Base-by-base conservation (phyloP, 768 basidiomycete species). In the Russula lepida region DNA sequence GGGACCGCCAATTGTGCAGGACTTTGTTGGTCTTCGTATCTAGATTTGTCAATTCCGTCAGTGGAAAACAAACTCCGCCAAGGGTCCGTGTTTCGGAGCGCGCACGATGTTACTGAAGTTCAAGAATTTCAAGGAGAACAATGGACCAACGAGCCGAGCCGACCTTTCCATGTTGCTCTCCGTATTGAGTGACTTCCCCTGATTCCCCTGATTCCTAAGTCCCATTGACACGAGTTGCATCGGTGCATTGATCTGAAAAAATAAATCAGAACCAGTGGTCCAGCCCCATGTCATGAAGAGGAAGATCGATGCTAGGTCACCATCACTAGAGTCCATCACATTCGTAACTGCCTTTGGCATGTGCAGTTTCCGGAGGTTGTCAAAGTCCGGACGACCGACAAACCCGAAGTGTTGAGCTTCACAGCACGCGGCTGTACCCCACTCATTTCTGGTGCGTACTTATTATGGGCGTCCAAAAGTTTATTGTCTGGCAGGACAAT, bases 271-370 rank as follows among this genome's bases (percentile, higher is more conserved):
- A 64, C 56, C n/a, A 53, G 47, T 21, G 56, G 50, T 19, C 58
- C 58, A 13, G 64, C 64, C 7, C 32, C 32, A 5, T 0, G 35
- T 13, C 15, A 27, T 66, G 63, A 23, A 64, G 33, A 17, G 65
- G 55, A 25, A 66, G 21, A 32, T 39, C 6, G 58, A 64, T 7
- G 65, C 60, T 21, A 11, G 58, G 52, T 39, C 54, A 64, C 64
- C 64, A 63, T 37, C 35, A 37, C 6, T 37, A 17, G 13, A 37
- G 6, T 17, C 35, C 35, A 37, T 47, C 62, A 59, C 15, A 65
- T 44, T n/a, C 48, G 50, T 27, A 44, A 54, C 37, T 32, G 51
- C 25, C 27, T 33, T 43, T 7, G 41, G 33, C 30, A 56, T 43
- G 13, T 41, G 25, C 12, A 56, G 49, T 27, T 44, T 33, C 25